Evolutionary conservation across 768 basidiomycete species (phyloP).

Genomic region (Suillus spraguei): DNA sequence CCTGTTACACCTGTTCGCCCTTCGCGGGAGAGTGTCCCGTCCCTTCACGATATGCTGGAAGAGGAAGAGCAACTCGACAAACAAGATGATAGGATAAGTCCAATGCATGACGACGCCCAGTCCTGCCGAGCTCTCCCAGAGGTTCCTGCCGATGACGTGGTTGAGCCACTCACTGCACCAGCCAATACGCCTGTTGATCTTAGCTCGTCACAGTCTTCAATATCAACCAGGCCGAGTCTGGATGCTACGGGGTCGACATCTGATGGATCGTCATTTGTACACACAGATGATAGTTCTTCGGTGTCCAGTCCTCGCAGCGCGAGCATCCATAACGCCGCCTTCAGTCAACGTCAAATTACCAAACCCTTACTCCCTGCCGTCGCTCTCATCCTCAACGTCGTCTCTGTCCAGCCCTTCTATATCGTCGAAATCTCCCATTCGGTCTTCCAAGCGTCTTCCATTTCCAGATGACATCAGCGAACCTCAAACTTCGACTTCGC

Average conservation of each 20-base stretch:
- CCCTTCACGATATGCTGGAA: slow-evolving; percentile 3
- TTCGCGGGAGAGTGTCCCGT: slow-evolving; percentile 7
- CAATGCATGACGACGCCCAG: slow-evolving; percentile 14
- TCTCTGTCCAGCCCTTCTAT: slow-evolving; percentile 58
- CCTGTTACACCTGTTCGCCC: slow-evolving; percentile 7
- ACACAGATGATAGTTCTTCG: slow-evolving; percentile 36
- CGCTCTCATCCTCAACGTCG: slow-evolving; percentile 59
- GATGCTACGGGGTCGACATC: slow-evolving; percentile 16
- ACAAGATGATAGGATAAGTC: slow-evolving; percentile 15
- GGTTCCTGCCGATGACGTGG: slow-evolving; percentile 23
- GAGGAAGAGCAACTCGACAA: slow-evolving; percentile 4
- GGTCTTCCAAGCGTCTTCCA: slow-evolving; percentile 40
- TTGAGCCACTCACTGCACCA: not conserved
- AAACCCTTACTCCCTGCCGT: slow-evolving; percentile 41
- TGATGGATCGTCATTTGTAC: slow-evolving; percentile 27
- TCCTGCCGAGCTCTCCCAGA: slow-evolving; percentile 27
- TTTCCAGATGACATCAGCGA: slow-evolving; percentile 34
- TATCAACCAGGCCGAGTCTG: slow-evolving; percentile 5
- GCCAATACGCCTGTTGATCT: slow-evolving; percentile 10
- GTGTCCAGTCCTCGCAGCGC: slow-evolving; percentile 31
- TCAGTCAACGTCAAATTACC: slow-evolving; percentile 31
- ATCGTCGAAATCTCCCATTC: slow-evolving; percentile 45
- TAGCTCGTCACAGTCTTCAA: slow-evolving; percentile 8
- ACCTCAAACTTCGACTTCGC: slow-evolving; percentile 26
- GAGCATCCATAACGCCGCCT: slow-evolving; percentile 38